Conservation (phyloP, 768 basidiomycete species). For the Phaffia australis region DNA sequence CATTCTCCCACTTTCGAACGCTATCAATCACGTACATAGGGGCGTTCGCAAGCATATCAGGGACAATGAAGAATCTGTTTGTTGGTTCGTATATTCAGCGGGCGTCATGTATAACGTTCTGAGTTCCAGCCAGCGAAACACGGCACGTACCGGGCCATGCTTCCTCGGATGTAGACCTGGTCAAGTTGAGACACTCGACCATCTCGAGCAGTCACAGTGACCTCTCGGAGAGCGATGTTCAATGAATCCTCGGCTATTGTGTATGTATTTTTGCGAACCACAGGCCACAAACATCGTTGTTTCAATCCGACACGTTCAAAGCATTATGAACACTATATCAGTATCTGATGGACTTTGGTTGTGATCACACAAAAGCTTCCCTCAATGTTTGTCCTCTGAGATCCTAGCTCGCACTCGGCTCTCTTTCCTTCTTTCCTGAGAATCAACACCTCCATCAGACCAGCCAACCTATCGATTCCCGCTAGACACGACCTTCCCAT, state of each 20-base stretch:
- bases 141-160: slow-evolving; percentile 53
- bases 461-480: too few relatives aligned
- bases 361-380: too few relatives aligned
- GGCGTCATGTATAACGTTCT: neutral
- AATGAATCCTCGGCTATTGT: slow-evolving; percentile 85
- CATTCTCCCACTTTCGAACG: neutral
- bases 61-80: slow-evolving; percentile 87
- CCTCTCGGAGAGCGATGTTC: slow-evolving; percentile 90
- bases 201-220: slow-evolving; percentile 95
- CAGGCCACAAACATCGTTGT: too few relatives aligned
- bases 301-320: too few relatives aligned
- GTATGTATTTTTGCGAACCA: too few relatives aligned
- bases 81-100: slow-evolving; percentile 27
- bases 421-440: too few relatives aligned
- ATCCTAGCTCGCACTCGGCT: too few relatives aligned
- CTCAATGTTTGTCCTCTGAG: too few relatives aligned
- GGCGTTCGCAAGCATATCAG: slow-evolving; percentile 97
- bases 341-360: too few relatives aligned
- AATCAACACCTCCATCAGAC: too few relatives aligned
- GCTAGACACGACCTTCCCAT: too few relatives aligned
- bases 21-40: slow-evolving; percentile 65
- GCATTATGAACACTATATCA: too few relatives aligned
- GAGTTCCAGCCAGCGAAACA: neutral
- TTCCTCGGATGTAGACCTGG: slow-evolving; percentile 97
- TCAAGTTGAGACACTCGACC: slow-evolving; percentile 97